These are phyloP conservation scores for Boletus huronensis DNA, from an alignment of 768 basidiomycete genomes.

Conservation along the genomic window DNA sequence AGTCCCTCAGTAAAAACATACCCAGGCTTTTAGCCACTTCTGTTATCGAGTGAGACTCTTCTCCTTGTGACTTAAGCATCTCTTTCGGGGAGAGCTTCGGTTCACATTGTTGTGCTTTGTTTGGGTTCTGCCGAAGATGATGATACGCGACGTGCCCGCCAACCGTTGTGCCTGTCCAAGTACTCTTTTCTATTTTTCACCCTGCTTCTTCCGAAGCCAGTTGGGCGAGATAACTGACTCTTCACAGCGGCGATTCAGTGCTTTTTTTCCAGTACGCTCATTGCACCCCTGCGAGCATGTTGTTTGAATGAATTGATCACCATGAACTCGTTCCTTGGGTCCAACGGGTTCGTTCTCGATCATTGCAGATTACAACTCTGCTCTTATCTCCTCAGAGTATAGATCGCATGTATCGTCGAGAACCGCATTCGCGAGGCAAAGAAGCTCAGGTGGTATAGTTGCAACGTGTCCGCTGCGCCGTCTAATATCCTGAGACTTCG, in stretches of 20 bases:
- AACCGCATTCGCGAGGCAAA: constrained; percentile 14
- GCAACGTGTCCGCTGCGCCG: constrained; percentile 10
- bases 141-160: too few relatives aligned
- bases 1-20: too few relatives aligned
- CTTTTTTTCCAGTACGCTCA: background rate
- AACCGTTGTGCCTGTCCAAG: too few relatives aligned
- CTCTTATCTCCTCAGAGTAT: background rate
- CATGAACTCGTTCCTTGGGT: background rate
- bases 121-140: background rate
- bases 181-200: background rate
- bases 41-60: too few relatives aligned
- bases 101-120: constrained; percentile 16
- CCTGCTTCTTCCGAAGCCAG: background rate
- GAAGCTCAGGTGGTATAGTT: constrained; percentile 10
- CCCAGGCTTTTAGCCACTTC: too few relatives aligned
- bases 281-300: background rate
- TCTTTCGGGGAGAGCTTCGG: too few relatives aligned
- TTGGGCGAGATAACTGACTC: background rate
- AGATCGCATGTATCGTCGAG: background rate
- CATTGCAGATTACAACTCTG: background rate
- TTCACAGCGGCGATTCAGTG: background rate
- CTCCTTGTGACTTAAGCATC: too few relatives aligned
- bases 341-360: background rate
- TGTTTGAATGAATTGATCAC: background rate
- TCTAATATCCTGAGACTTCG: constrained; percentile 8